Percentiles rank a stretch among this genome's conserved stretches.
These are phyloP conservation scores for Letharia columbiana DNA, from an alignment of 495 filamentous ascomycete species.

Conservation along the genomic window DNA sequence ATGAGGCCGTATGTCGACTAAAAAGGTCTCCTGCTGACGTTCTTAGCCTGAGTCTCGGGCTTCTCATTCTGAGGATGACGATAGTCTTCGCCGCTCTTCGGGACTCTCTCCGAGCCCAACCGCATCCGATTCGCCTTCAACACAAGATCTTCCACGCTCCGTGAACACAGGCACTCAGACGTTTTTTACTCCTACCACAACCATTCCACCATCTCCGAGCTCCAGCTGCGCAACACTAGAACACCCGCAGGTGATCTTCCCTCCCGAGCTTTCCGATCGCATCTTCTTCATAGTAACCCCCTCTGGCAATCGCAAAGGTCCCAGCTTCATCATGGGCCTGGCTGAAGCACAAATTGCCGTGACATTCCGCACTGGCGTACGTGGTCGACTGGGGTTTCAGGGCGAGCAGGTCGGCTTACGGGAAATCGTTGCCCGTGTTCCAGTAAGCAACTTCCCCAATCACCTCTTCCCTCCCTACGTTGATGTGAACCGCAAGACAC, in stretches of 20 bases:
- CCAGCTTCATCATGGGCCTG: conserved; percentile 1
- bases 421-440: not conserved
- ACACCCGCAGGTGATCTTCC: not conserved
- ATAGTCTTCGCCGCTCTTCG: not conserved
- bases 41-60: not conserved
- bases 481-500: not conserved
- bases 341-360: not conserved
- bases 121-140: not conserved
- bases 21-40: not conserved
- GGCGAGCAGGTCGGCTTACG: not conserved
- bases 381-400: not conserved
- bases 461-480: not conserved
- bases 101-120: not conserved
- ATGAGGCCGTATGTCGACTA: not conserved
- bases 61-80: not conserved
- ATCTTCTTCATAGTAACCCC: not conserved
- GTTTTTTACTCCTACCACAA: not conserved
- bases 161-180: not conserved
- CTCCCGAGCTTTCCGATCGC: not conserved
- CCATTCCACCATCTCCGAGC: not conserved
- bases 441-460: not conserved
- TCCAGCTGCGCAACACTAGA: not conserved
- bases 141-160: not conserved
- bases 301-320: not conserved
- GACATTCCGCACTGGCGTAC: not conserved